Conservation (phyloP, 129 eudicot genomes). For the Flaveria robusta region DNA sequence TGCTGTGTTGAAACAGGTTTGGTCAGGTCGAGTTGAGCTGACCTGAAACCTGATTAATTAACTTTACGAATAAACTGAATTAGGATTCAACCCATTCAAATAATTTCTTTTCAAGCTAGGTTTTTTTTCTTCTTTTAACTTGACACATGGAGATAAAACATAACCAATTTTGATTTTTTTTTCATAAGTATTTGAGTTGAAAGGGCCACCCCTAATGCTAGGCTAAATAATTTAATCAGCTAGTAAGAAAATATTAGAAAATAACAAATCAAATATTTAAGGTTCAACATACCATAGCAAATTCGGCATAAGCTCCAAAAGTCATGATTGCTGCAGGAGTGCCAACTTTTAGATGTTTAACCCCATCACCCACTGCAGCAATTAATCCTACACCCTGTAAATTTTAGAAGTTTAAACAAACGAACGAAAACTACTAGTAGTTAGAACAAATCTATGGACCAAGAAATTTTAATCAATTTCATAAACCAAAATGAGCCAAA, state of each 20-base stretch:
- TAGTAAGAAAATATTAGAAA: neutral
- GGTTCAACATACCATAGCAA: slow-evolving; percentile 54
- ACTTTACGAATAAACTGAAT: neutral
- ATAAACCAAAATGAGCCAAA: neutral
- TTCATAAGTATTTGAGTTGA: neutral
- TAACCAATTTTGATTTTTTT: neutral
- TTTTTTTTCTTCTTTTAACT: too few relatives aligned
- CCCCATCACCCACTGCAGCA: slow-evolving; percentile 88
- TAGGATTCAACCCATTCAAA: neutral
- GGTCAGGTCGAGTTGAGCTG: neutral
- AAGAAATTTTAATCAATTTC: neutral
- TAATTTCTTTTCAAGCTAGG: neutral
- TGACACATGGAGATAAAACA: neutral
- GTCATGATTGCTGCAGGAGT: slow-evolving; percentile 92
- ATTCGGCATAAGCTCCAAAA: slow-evolving; percentile 92
- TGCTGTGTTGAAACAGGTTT: neutral
- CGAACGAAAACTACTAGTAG: neutral
- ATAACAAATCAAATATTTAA: neutral
- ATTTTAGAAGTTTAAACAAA: slow-evolving; percentile 6
- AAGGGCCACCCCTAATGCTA: neutral
- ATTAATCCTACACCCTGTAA: slow-evolving; percentile 91
- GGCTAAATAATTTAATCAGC: neutral
- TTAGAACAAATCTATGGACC: neutral
- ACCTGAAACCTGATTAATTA: neutral
- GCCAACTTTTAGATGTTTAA: slow-evolving; percentile 65